Percentiles rank a stretch among this genome's conserved stretches.
phyloP scores from a whole-genome alignment of 108 stramenopile species.

The Hondaea fermentalgiana region DNA sequence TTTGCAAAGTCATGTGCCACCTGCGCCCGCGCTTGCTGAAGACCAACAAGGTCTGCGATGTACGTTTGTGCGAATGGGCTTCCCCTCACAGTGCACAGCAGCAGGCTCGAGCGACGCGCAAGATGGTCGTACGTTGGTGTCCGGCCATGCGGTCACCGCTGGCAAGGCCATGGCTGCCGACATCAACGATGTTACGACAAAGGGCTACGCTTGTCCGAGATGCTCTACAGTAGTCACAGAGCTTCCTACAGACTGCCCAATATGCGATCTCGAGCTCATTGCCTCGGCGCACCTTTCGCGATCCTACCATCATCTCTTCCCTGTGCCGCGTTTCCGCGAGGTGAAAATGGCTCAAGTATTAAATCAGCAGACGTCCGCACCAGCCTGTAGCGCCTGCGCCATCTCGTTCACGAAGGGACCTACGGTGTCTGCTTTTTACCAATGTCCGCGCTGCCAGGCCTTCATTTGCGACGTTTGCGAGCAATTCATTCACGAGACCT shows the following conservation, averaged over 20 bases:
- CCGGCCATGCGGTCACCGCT: neutral
- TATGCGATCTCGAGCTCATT: conserved; percentile 75
- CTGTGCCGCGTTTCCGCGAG: conserved; percentile 69
- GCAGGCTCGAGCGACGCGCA: neutral
- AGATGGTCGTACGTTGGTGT: neutral
- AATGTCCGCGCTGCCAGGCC: conserved; percentile 70
- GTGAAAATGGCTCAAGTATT: conserved; percentile 32
- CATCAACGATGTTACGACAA: neutral
- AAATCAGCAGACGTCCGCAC: neutral
- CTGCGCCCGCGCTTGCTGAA: conserved; percentile 7
- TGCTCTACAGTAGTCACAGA: conserved; percentile 8
- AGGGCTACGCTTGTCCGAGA: conserved; percentile 19
- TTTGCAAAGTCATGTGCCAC: conserved; percentile 2
- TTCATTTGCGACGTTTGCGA: conserved; percentile 80
- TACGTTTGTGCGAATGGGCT: neutral
- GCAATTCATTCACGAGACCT: conserved; percentile 69
- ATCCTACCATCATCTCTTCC: conserved; percentile 84
- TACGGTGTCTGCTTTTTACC: conserved; percentile 44
- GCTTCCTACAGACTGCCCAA: conserved; percentile 62
- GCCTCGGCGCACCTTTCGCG: conserved; percentile 71
- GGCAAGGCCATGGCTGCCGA: neutral
- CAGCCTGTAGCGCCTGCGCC: conserved; percentile 19
- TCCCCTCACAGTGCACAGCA: neutral
- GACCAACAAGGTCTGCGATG: neutral
- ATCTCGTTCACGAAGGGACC: conserved; percentile 4